Conservation (phyloP, 306 rosid genomes). For the Delonix regia region DNA sequence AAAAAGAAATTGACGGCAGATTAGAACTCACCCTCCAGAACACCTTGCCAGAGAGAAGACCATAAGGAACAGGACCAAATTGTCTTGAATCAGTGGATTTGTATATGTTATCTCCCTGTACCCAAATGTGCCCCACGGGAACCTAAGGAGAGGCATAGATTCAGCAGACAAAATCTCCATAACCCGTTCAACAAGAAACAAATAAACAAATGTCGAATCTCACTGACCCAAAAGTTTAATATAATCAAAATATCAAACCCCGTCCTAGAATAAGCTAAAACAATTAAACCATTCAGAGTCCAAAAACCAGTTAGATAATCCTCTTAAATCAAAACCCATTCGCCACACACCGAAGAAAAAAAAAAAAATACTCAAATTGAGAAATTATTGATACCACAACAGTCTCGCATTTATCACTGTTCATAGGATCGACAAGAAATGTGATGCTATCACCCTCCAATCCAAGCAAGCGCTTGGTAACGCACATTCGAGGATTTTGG, state of each 20-base stretch:
- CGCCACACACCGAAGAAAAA: neutral
- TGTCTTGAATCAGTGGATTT: slow-evolving; percentile 60
- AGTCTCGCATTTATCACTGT: slow-evolving; percentile 50
- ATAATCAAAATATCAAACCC: neutral
- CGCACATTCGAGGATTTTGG: slow-evolving; percentile 43
- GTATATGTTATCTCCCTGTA: slow-evolving; percentile 73
- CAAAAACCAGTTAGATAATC: slow-evolving; percentile 12
- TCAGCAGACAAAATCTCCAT: slow-evolving; percentile 22
- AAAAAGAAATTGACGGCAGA: neutral
- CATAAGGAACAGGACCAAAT: slow-evolving; percentile 79
- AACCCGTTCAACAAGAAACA: slow-evolving; percentile 1
- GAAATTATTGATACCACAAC: slow-evolving; percentile 59
- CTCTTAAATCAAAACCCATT: slow-evolving; percentile 14
- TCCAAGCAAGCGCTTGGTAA: slow-evolving; percentile 68
- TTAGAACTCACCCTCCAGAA: slow-evolving; percentile 67
- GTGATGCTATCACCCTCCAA: slow-evolving; percentile 74
- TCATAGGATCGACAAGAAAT: slow-evolving; percentile 53
- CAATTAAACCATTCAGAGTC: neutral
- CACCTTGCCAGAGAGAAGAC: slow-evolving; percentile 59
- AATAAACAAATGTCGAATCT: neutral
- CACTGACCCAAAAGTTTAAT: neutral
- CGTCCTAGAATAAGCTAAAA: slow-evolving; percentile 12
- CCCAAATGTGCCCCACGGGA: slow-evolving; percentile 82
- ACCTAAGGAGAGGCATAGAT: slow-evolving; percentile 48
- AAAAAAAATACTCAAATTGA: neutral